These are phyloP conservation scores for Coniochaeta hoffmannii DNA, from an alignment of 2,329 filamentous ascomycete genomes.

Conservation along the genomic window DNA sequence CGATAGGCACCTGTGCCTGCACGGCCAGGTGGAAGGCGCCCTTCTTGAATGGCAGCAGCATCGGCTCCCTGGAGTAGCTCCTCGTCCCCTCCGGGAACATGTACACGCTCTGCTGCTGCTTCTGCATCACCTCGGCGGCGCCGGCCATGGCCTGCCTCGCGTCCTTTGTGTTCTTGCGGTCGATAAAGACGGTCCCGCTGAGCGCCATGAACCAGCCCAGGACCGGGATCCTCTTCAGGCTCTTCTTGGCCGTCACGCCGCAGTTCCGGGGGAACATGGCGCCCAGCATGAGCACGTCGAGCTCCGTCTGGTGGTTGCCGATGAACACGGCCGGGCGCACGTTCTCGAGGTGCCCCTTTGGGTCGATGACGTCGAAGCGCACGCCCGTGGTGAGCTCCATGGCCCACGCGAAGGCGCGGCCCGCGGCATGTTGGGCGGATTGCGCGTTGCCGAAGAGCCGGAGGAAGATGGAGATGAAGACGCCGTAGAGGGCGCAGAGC, in stretches of 20 bases:
- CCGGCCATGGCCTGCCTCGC: conserved; percentile 80
- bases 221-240: conserved; percentile 70
- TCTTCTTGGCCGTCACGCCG: conserved; percentile 87
- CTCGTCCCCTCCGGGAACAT: conserved; percentile 91
- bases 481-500: conserved; percentile 62
- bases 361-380: conserved; percentile 66
- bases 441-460: conserved; percentile 64
- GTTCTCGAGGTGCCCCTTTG: conserved; percentile 52
- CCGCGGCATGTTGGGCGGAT: conserved; percentile 80
- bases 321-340: conserved; percentile 82
- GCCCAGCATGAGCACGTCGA: conserved; percentile 89
- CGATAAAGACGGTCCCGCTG: conserved; percentile 89
- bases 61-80: conserved; percentile 76
- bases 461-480: conserved; percentile 64
- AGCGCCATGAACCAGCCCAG: conserved; percentile 92
- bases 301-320: conserved; percentile 92
- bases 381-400: conserved; percentile 74
- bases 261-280: conserved; percentile 85
- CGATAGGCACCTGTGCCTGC: conserved; percentile 86
- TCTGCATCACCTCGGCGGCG: conserved; percentile 72
- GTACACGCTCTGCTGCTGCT: conserved; percentile 67
- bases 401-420: conserved; percentile 67
- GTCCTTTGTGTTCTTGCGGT: conserved; percentile 75
- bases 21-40: conserved; percentile 95
- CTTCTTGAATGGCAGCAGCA: conserved; percentile 94